Conservation (phyloP, 2,329 filamentous ascomycete species). For the Fusarium piperis region DNA sequence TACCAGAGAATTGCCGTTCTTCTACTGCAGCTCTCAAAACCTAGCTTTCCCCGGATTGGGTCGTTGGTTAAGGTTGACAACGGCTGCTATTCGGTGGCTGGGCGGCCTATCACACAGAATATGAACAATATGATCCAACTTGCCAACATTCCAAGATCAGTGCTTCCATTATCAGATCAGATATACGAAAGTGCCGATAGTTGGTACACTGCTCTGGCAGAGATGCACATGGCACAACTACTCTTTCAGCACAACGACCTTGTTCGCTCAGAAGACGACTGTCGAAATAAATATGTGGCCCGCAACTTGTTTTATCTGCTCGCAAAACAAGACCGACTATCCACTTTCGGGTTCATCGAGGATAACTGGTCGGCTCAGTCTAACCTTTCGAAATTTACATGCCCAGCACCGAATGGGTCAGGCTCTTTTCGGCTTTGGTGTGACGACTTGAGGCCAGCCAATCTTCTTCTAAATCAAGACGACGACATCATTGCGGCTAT, state of each 20-base stretch:
- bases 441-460: slow-evolving; percentile 45
- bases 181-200: slow-evolving; percentile 42
- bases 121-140: slow-evolving; percentile 52
- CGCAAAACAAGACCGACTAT: slow-evolving; percentile 4
- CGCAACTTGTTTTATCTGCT: slow-evolving; percentile 40
- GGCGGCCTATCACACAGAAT: slow-evolving; percentile 51
- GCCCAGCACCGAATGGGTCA: background rate
- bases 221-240: slow-evolving; percentile 52
- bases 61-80: slow-evolving; percentile 43
- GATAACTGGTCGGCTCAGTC: slow-evolving; percentile 1
- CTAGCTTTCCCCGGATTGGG: slow-evolving; percentile 50
- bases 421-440: slow-evolving; percentile 10
- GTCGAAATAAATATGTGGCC: slow-evolving; percentile 44
- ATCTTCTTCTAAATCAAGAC: slow-evolving; percentile 46
- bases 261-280: slow-evolving; percentile 27
- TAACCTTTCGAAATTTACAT: background rate
- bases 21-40: slow-evolving; percentile 50
- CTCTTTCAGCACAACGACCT: slow-evolving; percentile 52
- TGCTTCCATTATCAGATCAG: slow-evolving; percentile 26
- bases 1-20: background rate
- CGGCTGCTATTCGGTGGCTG: slow-evolving; percentile 39
- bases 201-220: slow-evolving; percentile 50
- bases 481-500: slow-evolving; percentile 47
- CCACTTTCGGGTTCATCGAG: background rate
- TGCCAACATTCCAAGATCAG: slow-evolving; percentile 29